Evolutionary conservation across 345 rosid genomes (phyloP), one percentile per base, ranked within the genome.

Genomic region (Citrus sp.): DNA sequence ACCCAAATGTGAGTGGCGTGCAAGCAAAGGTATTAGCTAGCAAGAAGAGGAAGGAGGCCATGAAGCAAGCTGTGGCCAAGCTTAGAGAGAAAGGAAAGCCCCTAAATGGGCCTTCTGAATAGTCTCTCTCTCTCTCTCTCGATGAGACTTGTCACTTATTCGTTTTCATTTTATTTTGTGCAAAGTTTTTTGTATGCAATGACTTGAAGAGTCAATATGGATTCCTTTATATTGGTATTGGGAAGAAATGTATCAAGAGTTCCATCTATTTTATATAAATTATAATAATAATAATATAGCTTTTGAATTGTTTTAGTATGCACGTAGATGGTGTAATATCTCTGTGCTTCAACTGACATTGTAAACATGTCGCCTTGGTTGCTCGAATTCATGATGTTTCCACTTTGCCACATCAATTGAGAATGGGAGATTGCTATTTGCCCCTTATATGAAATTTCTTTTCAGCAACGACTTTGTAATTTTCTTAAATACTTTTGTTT

Each of bases 11-110:
- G 81, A 92, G 89, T n/a, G 97, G 97, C 10, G 85, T 92, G 55
- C 94, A 82, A 77, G 99, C 97, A 2, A 93, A 90, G 80, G 85
- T 95, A 35, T 75, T 92, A n/a, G 98, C 98, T 10, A 96, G 97
- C 84, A 93, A 88, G 89, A 89, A 89, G 76, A 87, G 92, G 35
- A 89, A 87, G 82, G 92, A 86, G 51, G 88, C 86, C 42, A 84
- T 89, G 90, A 86, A 86, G 74, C 80, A 85, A 38, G 70, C 70
- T 7, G 60, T 90, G 9, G 90, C 91, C 67, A 92, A 86, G 81
- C 84, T 91, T 77, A 88, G 92, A 78, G 95, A 92, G 86, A 78
- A 83, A 86, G 98, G 93, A 63, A 92, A 91, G 83, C 7, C 83
- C 54, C 16, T 85, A 30, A 67, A 64, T 76, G 73, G 79, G 7